Base-by-base conservation (phyloP, 495 filamentous ascomycete species). In the Chaetomium fimeti region DNA sequence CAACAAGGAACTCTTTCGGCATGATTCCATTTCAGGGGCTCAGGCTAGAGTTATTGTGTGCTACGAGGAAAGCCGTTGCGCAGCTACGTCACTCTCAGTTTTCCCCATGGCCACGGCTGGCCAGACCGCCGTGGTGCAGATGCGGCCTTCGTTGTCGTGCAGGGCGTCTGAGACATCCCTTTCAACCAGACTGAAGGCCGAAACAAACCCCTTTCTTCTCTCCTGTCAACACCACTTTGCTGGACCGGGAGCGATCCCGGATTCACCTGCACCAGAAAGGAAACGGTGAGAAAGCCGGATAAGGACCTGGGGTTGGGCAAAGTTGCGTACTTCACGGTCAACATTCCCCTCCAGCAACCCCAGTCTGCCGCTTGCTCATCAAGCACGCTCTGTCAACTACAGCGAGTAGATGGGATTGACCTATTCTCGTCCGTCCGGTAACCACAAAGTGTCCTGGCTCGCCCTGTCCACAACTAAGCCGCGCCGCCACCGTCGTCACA, bases 341-440 rank as follows among this genome's bases (percentile, higher is more conserved):
- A 11, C 15, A 22, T 15, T 8, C 22, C n/a, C 58, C 29, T 18
- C 47, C 45, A 38, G 32, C 7, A 18, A 11, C 2, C 13, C 25
- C 51, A 53, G 27, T 18, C n/a, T 36, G 6, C 12, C 12, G 7
- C 32, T 60, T 36, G 7, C 32, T 60, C 43, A 9, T 22, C 43
- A 6, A 43, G 32, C 1, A 7, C 29, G 5, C 5, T 29, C n/a
- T 6, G 20, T 28, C 32, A 61, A 45, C 12, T 12, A n/a, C 59
- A 5, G 32, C 1, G 12, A 36, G 32, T 9, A 25, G 15, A 62
- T 62, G 60, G 51, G 49, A 43, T 2, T 55, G 11, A 54, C 9
- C 11, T 55, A 3, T 32, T 62, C 60, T 5, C 60, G 60, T 25
- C 60, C 49, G 36, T 24, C 36, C 36, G 38, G 60, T 24, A 55